Base-by-base conservation (phyloP, 2,329 filamentous ascomycete species). In the Sclerotinia borealis region DNA sequence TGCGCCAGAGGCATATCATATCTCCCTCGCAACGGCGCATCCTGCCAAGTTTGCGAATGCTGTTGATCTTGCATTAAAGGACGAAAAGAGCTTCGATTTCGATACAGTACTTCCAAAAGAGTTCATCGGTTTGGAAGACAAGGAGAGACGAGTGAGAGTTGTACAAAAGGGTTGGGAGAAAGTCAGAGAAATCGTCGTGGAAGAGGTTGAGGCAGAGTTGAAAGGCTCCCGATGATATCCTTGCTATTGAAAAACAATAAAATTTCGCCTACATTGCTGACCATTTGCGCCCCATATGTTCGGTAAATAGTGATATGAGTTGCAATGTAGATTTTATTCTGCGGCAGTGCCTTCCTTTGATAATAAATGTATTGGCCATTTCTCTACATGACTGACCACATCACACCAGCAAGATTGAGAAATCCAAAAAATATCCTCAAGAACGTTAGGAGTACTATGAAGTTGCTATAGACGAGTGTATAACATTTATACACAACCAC, bases 31-130 rank as follows among this genome's bases (percentile, higher is more conserved):
- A 1, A 99, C 95, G 2, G 95, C 95, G 2, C 95, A 99, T 76
- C 93, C 95, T 0, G 95, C 93, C 66, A 99, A 99, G 77, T 99
- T 99, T 73, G 87, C 89, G 0, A 85, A 85, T 37, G 93, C 93
- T 0, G 93, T 99, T 1, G 89, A 93, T 70, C 75, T 89, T 54
- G 92, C 93, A 0, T 80, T 98, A 65, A 83, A 86, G 67, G 83
- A 83, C 10, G 82, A 90, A 73, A 75, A 82, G n/a, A 86, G 83
- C 1, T 97, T 96, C 71, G 82, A 85, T 70, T 96, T 96, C 74
- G 80, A 85, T 47, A 84, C 88, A 67, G 89, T 98, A 1, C 81
- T 96, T 61, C 93, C 93, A 0, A 76, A 83, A 63, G 91, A 97
- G 77, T 95, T 97, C 73, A 78, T 89, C 39, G 93, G 90, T 0